Percentiles rank a stretch among this genome's conserved stretches.
Conservation (phyloP, 805 yeast genomes). For the Wickerhamomyces alni region DNA sequence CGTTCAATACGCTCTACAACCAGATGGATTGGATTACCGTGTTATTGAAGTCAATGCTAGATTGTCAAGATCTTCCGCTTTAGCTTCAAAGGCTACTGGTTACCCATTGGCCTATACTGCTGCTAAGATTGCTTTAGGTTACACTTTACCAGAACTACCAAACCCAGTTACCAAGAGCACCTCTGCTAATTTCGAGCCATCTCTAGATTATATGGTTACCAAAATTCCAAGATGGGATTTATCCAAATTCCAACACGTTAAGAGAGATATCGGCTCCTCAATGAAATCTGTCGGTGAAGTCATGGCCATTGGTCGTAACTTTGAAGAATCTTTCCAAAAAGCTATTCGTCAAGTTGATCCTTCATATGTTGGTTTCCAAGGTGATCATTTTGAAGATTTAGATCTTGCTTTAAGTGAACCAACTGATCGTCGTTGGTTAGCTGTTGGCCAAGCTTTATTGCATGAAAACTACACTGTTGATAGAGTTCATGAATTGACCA, state of each 20-base stretch:
- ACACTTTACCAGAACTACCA: constrained; percentile 90
- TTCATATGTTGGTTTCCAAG: constrained; percentile 85
- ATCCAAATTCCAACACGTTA: constrained; percentile 90
- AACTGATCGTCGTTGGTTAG: constrained; percentile 95
- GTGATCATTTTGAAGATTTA: constrained; percentile 69
- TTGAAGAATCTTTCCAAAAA: constrained; percentile 96
- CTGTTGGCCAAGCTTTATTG: constrained; percentile 93
- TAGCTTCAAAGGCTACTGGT: constrained; percentile 98
- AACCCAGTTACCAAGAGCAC: constrained; percentile 96
- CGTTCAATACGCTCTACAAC: constrained; percentile 94
- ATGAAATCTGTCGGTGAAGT: constrained; percentile 99
- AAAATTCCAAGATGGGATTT: constrained; percentile 99
- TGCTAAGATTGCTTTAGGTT: constrained; percentile 92
- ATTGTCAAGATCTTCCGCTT: constrained; percentile 92
- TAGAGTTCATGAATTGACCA: constrained; percentile 82
- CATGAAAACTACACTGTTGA: constrained; percentile 92
- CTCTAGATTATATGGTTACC: constrained; percentile 92
- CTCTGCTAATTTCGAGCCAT: constrained; percentile 94
- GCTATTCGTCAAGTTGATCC: constrained; percentile 97
- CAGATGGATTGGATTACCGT: constrained; percentile 92
- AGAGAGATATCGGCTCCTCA: constrained; percentile 88
- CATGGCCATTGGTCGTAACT: constrained; percentile 97
- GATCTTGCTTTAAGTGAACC: constrained; percentile 79
- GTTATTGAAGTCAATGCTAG: constrained; percentile 98
- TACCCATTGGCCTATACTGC: constrained; percentile 98